Evolutionary conservation across 495 filamentous ascomycete species (phyloP), one percentile per base, ranked within the genome.

Genomic region (Rusavskia elegans): DNA sequence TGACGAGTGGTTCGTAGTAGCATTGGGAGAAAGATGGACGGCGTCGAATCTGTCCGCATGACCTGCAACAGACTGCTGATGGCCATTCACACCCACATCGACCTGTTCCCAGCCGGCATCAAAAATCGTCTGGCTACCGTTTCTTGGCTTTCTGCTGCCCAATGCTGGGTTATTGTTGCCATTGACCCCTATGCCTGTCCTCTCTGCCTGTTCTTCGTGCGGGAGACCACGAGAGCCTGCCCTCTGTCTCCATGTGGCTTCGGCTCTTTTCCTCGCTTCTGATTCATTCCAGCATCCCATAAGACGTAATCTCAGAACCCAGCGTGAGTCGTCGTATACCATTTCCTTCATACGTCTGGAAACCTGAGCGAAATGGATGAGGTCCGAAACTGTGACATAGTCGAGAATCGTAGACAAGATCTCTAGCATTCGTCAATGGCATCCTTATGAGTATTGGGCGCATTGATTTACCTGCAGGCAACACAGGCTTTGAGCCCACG

Each of bases 261-360:
- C 92, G 27, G 84, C 82, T 55, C 84, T 70, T 60, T 75, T 77
- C 49, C 90, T 75, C 0, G 92, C 92, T 61, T 95, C 92, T 5
- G 67, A 63, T 62, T 99, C 93, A 61, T 90, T 84, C 93, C 93
- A 99, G 58, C 85, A 83, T 6, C 83, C 87, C 78, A 99, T 95
- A 29, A 72, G 74, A 59, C 83, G 80, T 32, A 99, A 67, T 54
- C 80, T 77, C 51, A 84, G 80, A 45, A 96, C 83, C 92, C 92
- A 99, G 69, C 90, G 77, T 19, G 87, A 85, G 64, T 99, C 92
- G 72, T 99, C 93, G 69, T 97, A 97, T 11, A 93, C 93, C 89
- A 99, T 99, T 66, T 99, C 92, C 57, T 83, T 84, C 75, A 95
- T 80, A 44, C 88, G 85, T 64, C 79, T 83, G 50, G 88, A 96